Base-by-base conservation (phyloP, 2,329 filamentous ascomycete species). In the Ophiocordyceps polyrhachis-furcata region DNA sequence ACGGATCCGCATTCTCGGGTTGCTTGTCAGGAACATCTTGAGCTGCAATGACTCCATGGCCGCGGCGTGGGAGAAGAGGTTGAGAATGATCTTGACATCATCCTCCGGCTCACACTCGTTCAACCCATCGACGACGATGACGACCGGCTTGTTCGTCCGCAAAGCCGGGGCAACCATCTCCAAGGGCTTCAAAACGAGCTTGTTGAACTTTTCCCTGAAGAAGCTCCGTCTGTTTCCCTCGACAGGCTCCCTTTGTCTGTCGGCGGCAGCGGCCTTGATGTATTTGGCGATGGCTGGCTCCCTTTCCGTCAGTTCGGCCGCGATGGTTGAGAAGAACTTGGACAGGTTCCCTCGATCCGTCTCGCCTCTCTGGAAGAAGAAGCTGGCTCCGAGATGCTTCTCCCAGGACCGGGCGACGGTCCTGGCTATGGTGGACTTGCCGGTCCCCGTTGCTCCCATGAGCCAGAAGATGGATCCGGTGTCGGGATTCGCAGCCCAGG, bases 301-400 rank as follows among this genome's bases (percentile, higher is more conserved):
- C 12, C 46, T 49, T 0, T 20, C 32, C 1, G 54, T 50, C 2
- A 69, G 50, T 37, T 67, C 55, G 9, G 46, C 46, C 6, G 61
- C 58, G 29, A 71, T 52, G 0, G 65, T 69, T 0, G 63, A 53
- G 15, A 70, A 58, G 35, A 71, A 55, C 42, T 53, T 57, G 5
- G 49, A 49, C 2, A 58, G 56, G 40, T 55, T 56, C 2, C 59
- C 57, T 23, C 61, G 56, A 48, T 67, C 62, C 4, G 50, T 53
- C 43, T 65, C 62, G 1, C 61, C 64, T 47, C 55, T 60, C 44
- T 65, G 66, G 53, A 70, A 70, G 54, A 68, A 68, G 49, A 69
- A 69, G 44, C 58, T 64, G 1, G 58, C 59, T 19, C 54, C 58
- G 15, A 65, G 55, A 4, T 29, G 17, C 5, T 28, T 23, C 2